Conservation (phyloP, 2,329 filamentous ascomycete genomes). For the Albophoma yamanashiensis region DNA sequence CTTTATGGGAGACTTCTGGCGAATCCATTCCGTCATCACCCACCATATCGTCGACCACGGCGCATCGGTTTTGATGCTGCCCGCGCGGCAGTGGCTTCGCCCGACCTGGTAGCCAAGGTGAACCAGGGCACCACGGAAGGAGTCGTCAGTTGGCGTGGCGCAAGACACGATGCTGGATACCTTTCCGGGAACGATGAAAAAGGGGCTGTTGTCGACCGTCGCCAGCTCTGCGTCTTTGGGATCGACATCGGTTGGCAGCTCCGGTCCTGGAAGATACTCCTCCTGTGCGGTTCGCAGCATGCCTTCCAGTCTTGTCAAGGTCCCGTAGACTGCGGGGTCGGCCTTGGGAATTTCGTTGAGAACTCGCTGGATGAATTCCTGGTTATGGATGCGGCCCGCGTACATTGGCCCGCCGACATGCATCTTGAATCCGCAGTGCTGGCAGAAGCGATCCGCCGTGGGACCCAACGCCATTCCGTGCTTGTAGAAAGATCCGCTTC, state of each 20-base stretch:
- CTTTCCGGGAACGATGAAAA: constrained; percentile 72
- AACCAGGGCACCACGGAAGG: constrained; percentile 70
- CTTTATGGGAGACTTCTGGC: constrained; percentile 70
- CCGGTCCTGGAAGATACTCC: constrained; percentile 41
- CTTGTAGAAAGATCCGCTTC: constrained; percentile 62
- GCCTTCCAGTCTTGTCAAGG: constrained; percentile 70
- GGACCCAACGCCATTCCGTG: constrained; percentile 66
- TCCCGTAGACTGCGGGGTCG: constrained; percentile 64
- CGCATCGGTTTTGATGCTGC: constrained; percentile 88
- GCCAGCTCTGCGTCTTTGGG: constrained; percentile 43
- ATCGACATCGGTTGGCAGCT: constrained; percentile 27
- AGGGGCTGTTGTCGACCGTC: constrained; percentile 62
- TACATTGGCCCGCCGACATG: constrained; percentile 94
- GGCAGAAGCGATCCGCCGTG: constrained; percentile 53
- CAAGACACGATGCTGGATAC: constrained; percentile 72
- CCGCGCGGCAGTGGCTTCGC: constrained; percentile 79
- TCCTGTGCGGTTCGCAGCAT: constrained; percentile 87
- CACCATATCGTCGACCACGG: constrained; percentile 88
- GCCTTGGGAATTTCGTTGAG: constrained; percentile 60
- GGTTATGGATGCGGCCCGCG: constrained; percentile 77
- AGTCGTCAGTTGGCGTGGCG: constrained; percentile 66
- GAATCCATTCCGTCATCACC: constrained; percentile 83
- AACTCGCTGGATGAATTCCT: constrained; percentile 70
- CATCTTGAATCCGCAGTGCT: constrained; percentile 77
- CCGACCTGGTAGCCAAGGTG: constrained; percentile 74